Conservation (phyloP, 2,329 filamentous ascomycete species). For the Penicillium olsonii region DNA sequence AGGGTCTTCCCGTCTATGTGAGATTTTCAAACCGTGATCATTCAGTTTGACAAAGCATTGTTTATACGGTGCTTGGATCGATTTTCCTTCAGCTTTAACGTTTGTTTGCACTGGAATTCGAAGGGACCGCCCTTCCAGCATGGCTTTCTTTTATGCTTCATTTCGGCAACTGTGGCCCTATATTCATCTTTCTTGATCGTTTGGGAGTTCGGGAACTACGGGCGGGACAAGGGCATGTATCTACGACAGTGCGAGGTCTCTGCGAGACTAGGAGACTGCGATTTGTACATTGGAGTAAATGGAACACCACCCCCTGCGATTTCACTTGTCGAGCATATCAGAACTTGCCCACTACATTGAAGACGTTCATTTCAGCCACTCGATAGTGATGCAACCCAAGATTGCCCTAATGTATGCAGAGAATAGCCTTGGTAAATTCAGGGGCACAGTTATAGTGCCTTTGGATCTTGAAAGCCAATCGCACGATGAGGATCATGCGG, state of each 20-base stretch:
- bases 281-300: conserved; percentile 8
- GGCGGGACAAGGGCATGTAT: conserved; percentile 5
- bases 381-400: not conserved
- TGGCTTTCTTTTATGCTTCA: not conserved
- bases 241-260: conserved; percentile 3
- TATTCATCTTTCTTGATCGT: not conserved
- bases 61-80: conserved; percentile 4
- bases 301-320: not conserved
- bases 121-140: not conserved
- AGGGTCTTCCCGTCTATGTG: too few relatives aligned
- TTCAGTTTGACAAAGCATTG: conserved; percentile 1
- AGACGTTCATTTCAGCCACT: not conserved
- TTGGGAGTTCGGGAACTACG: conserved; percentile 2
- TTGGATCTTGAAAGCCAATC: not conserved
- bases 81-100: not conserved
- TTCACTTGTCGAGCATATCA: too few relatives aligned
- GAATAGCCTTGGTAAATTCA: not conserved
- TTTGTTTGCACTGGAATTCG: conserved; percentile 2
- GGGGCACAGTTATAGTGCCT: not conserved
- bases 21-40: not conserved
- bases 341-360: not conserved
- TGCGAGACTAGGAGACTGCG: conserved; percentile 1
- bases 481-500: not conserved
- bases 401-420: not conserved
- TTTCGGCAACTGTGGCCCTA: not conserved